A percentile compares a stretch with the other conserved stretches of the same genome.
Conservation (phyloP, 75 land plant species). For the Cupressus sempervirens region DNA sequence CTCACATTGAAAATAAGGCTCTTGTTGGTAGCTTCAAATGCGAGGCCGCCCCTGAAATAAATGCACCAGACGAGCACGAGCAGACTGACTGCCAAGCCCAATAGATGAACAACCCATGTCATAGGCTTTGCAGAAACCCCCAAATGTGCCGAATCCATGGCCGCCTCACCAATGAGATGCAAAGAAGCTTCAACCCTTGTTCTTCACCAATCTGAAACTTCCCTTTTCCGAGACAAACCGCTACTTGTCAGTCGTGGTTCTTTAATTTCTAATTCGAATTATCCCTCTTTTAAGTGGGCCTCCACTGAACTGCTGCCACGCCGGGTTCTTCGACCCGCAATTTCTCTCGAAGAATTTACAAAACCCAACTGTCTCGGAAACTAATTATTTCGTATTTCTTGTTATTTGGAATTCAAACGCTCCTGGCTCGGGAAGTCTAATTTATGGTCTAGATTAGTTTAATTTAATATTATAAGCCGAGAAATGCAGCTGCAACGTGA, state of each 20-base stretch:
- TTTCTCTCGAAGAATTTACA: too few species aligned
- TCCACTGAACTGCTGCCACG: background rate
- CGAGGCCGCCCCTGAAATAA: constrained; percentile 60
- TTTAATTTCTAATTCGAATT: too few species aligned
- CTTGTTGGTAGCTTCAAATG: constrained; percentile 53
- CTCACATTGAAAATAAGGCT: constrained; percentile 64
- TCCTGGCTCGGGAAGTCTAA: too few species aligned
- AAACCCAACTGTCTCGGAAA: too few species aligned
- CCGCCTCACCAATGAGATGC: background rate
- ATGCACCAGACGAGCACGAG: constrained; percentile 65
- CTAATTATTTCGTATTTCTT: too few species aligned
- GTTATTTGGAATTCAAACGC: too few species aligned
- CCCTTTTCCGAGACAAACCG: background rate
- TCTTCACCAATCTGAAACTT: background rate
- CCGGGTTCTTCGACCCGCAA: background rate
- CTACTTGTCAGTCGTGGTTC: background rate
- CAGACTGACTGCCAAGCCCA: constrained; percentile 36
- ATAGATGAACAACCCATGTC: constrained; percentile 44
- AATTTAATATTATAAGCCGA: too few species aligned
- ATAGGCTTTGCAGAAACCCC: constrained; percentile 28
- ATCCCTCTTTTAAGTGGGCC: background rate
- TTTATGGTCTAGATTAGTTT: too few species aligned
- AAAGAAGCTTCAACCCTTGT: background rate
- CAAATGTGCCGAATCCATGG: constrained; percentile 3
- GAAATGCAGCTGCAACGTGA: too few species aligned